Evolutionary conservation across 495 filamentous ascomycete genomes (phyloP), one percentile per base, ranked within the genome.

Genomic region (Tetracladium marchalianum): DNA sequence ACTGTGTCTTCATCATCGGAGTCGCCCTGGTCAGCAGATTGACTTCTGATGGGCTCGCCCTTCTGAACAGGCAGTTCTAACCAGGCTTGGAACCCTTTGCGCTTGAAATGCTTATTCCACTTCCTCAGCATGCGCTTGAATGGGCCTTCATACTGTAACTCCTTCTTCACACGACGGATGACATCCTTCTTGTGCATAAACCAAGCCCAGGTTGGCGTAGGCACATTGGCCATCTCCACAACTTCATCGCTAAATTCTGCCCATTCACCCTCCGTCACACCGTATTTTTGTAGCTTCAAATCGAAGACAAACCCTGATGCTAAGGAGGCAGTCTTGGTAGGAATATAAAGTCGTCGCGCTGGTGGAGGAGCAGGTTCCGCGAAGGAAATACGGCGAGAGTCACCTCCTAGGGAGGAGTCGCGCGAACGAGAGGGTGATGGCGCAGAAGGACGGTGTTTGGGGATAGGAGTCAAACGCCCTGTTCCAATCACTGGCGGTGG

Each of bases 61-160:
- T 53, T 38, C 31, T 53, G 46, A 5, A 17, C 19, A 36, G 51
- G 51, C 9, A 53, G 16, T 15, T 49, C 51, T 31, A 53, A 31
- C 10, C 13, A 35, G 7, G 43, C 46, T 19, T 35, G 38, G 34
- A 53, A 53, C 0, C 51, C 46, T 37, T 45, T 47, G 13, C 18
- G 35, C 17, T 36, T 45, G 31, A 53, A 53, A 15, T 47, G 35
- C 41, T 32, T 39, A 24, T 53, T 53, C 51, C 51, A 53, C 9
- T 39, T 39, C 19, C 45, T 49, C 17, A 45, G 12, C 9, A 45
- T 33, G 8, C 45, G 22, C 37, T 44, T 46, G 18, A 46, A 34
- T 22, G 44, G 31, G 22, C 18, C 38, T 16, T 49, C 51, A 35
- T 53, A 53, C 31, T 53, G 51, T 32, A 53, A 33, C 5, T 53